These are phyloP conservation scores for Tetrahymena thermophila DNA, from an alignment of 73 alveolate genomes.

Conservation along the genomic window DNA sequence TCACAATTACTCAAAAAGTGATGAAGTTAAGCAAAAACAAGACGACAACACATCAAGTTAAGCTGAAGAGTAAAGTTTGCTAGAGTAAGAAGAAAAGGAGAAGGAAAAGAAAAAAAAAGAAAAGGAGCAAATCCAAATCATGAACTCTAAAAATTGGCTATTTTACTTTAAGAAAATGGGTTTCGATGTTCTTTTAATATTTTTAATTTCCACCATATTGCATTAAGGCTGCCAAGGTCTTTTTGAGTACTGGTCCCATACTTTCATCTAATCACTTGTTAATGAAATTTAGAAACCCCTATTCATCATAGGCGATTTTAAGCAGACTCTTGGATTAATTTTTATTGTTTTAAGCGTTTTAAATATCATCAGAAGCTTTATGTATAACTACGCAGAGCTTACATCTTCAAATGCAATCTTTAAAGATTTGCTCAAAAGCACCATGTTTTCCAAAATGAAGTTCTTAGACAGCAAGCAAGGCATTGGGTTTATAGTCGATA, in stretches of 20 bases:
- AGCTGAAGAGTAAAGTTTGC: not conserved
- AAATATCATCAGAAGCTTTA: constrained; percentile 25
- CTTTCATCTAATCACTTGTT: constrained; percentile 2
- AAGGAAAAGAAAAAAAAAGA: constrained; percentile 24
- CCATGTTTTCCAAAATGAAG: not conserved
- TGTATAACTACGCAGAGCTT: constrained; percentile 17
- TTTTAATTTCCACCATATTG: not conserved
- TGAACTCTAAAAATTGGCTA: not conserved
- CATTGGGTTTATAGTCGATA: not conserved
- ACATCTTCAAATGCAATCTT: constrained; percentile 19
- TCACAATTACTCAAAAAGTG: not conserved
- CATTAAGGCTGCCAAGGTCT: constrained; percentile 21
- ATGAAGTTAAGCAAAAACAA: not conserved
- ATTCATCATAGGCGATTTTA: not conserved
- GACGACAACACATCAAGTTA: not conserved
- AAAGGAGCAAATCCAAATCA: not conserved
- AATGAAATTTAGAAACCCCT: not conserved
- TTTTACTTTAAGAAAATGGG: constrained; percentile 33
- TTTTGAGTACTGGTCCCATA: constrained; percentile 29
- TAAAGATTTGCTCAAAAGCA: constrained; percentile 1
- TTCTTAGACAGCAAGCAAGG: not conserved
- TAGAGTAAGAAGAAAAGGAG: constrained; percentile 4
- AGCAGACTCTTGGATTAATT: not conserved
- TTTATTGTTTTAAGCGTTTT: constrained; percentile 1
- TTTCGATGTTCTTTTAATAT: not conserved